phyloP scores from a whole-genome alignment of 371 early-diverging fungal genomes.

The Apophysomyces variabilis region DNA sequence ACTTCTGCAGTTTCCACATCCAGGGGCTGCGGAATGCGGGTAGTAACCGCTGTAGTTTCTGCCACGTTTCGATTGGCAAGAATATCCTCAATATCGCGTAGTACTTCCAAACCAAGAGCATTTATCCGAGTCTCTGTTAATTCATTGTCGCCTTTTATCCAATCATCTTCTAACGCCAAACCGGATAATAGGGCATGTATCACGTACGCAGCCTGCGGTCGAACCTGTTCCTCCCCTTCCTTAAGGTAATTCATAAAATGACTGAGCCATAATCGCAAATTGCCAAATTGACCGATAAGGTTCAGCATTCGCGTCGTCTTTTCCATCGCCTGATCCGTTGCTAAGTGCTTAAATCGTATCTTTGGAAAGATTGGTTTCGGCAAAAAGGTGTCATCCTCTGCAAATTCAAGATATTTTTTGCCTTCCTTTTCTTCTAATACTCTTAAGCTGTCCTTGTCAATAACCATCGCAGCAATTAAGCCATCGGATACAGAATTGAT shows the following conservation, averaged over 20 bases:
- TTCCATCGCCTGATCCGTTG: slow-evolving; percentile 34
- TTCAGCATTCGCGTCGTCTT: slow-evolving; percentile 46
- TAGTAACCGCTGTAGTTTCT: slow-evolving; percentile 11
- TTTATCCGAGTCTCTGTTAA: not conserved
- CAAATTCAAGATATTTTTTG: slow-evolving; percentile 32
- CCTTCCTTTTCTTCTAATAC: slow-evolving; percentile 43
- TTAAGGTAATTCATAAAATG: slow-evolving; percentile 51
- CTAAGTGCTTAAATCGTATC: slow-evolving; percentile 49
- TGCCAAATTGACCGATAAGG: slow-evolving; percentile 49
- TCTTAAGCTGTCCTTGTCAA: slow-evolving; percentile 45
- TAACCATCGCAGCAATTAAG: slow-evolving; percentile 47
- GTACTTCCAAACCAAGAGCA: slow-evolving; percentile 20
- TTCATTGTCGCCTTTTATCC: slow-evolving; percentile 19
- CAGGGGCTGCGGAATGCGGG: slow-evolving; percentile 5
- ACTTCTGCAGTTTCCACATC: slow-evolving; percentile 32
- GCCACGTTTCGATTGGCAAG: slow-evolving; percentile 16
- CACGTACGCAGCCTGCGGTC: slow-evolving; percentile 54
- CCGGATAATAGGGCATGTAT: slow-evolving; percentile 55
- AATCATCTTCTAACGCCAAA: slow-evolving; percentile 20
- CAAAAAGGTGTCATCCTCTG: slow-evolving; percentile 6
- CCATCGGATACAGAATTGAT: slow-evolving; percentile 42
- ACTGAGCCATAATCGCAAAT: slow-evolving; percentile 45
- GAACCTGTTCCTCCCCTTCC: slow-evolving; percentile 18
- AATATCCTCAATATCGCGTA: slow-evolving; percentile 28
- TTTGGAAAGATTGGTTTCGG: slow-evolving; percentile 43